A percentile compares a stretch with the other conserved stretches of the same genome.
These are phyloP conservation scores for Cyberlindnera saturnus DNA, from an alignment of 805 yeast species.

Conservation along the genomic window DNA sequence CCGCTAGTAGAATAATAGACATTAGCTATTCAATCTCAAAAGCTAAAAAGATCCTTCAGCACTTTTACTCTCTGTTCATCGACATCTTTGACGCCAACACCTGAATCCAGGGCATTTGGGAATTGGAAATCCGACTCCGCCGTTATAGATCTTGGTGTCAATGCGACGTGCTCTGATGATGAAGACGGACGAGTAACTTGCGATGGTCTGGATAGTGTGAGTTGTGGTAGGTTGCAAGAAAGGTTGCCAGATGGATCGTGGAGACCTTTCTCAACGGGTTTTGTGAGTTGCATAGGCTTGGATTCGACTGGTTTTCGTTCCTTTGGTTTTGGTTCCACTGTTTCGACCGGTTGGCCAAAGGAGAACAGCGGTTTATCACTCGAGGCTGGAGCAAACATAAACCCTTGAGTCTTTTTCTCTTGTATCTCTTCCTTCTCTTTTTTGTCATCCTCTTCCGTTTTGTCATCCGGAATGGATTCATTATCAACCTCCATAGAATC, in stretches of 20 bases:
- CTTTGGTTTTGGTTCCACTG: neutral
- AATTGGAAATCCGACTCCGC: neutral
- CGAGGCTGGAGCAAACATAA: neutral
- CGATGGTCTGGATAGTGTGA: too few species aligned
- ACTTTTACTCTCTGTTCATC: constrained; percentile 14
- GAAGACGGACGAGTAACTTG: neutral
- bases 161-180: neutral
- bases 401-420: neutral
- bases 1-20: too few species aligned
- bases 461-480: constrained; percentile 5
- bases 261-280: too few species aligned
- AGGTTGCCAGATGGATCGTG: too few species aligned
- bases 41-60: constrained; percentile 9
- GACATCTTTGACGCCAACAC: constrained; percentile 11
- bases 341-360: neutral
- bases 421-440: constrained; percentile 1
- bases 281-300: too few species aligned
- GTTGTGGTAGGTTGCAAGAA: too few species aligned
- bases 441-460: neutral
- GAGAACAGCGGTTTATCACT: neutral
- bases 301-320: neutral
- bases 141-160: neutral
- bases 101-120: constrained; percentile 3
- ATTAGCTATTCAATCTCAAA: constrained; percentile 1
- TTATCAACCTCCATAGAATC: constrained; percentile 8